phyloP scores from a whole-genome alignment of 306 rosid genomes.

The Vigna reflexopilosa region DNA sequence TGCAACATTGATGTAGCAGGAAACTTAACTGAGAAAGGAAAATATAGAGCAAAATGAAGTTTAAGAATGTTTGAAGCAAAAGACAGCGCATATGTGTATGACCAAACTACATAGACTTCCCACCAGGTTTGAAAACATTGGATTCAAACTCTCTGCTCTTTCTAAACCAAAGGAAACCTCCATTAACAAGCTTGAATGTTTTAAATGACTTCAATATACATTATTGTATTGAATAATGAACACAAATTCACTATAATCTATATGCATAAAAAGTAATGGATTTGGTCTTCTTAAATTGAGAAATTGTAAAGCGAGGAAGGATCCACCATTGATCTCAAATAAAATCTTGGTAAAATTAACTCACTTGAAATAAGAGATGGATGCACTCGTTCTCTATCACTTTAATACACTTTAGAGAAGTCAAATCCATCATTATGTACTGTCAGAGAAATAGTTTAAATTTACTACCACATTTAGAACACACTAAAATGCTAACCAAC shows the following conservation, averaged over 20 bases:
- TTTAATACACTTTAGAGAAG: neutral
- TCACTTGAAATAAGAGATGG: neutral
- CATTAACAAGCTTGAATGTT: conserved; percentile 1
- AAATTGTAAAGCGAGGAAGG: conserved; percentile 8
- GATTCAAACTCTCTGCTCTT: neutral
- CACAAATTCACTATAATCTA: neutral
- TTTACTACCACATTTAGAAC: neutral
- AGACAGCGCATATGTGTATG: neutral
- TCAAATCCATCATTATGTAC: neutral
- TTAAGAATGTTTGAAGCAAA: conserved; percentile 3
- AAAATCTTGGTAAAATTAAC: neutral
- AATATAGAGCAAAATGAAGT: conserved; percentile 8
- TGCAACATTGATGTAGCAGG: neutral
- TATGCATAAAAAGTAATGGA: conserved; percentile 1
- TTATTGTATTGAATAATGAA: neutral
- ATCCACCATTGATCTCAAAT: neutral
- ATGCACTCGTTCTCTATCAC: neutral
- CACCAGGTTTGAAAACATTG: conserved; percentile 3
- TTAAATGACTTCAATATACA: neutral
- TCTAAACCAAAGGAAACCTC: conserved; percentile 9
- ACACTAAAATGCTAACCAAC: neutral
- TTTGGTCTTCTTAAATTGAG: neutral
- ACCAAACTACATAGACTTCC: neutral
- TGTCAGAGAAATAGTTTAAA: neutral
- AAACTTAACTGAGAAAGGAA: conserved; percentile 20